Conservation (phyloP, 805 yeast species). For the Candida krabiensis region DNA sequence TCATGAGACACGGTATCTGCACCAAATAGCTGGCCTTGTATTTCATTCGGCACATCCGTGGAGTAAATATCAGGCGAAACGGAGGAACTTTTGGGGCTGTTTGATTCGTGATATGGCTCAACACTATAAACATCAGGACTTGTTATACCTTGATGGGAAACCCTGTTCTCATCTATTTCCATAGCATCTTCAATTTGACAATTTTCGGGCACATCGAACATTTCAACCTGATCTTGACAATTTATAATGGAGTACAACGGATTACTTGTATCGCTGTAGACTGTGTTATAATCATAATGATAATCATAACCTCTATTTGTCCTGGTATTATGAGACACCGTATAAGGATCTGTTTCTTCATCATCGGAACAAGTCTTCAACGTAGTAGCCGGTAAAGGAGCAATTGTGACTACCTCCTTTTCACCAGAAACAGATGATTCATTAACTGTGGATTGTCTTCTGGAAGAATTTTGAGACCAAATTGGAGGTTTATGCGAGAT, state of each 20-base stretch:
- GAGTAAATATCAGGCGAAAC: not conserved
- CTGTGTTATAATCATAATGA: conserved; percentile 78
- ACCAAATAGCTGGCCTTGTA: conserved; percentile 4
- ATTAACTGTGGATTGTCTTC: conserved; percentile 8
- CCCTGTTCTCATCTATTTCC: conserved; percentile 21
- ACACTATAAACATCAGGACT: no score
- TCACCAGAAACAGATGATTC: conserved; percentile 3
- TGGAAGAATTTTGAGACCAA: conserved; percentile 16
- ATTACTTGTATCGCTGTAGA: conserved; percentile 56
- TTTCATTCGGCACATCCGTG: conserved; percentile 5
- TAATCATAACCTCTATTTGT: conserved; percentile 75
- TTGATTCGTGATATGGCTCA: conserved; percentile 1
- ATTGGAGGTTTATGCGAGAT: conserved; percentile 31
- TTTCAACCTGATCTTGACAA: conserved; percentile 27
- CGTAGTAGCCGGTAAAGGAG: conserved; percentile 81
- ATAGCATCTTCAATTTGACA: conserved; percentile 35
- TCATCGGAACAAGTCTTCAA: conserved; percentile 71
- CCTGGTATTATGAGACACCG: conserved; percentile 70
- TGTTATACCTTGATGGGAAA: no score
- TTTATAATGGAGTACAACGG: conserved; percentile 32
- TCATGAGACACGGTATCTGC: conserved; percentile 7
- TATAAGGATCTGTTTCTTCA: conserved; percentile 58
- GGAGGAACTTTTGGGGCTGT: conserved; percentile 1
- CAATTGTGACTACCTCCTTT: conserved; percentile 54
- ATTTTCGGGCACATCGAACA: conserved; percentile 42